Conservation (phyloP, 2,329 filamentous ascomycete species). For the Fusarium sarcochroum region DNA sequence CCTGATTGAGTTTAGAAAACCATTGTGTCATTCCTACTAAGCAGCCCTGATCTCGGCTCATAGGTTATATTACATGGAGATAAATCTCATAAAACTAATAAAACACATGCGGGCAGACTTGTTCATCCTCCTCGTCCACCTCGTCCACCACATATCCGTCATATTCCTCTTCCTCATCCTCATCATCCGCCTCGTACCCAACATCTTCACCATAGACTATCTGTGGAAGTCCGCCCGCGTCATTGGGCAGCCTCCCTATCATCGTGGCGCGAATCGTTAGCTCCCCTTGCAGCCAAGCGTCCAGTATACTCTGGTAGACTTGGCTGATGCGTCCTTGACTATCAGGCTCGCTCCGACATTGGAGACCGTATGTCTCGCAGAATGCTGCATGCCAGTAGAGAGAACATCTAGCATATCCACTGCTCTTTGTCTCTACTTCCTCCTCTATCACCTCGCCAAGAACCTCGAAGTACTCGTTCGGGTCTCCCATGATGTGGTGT, state of each 20-base stretch:
- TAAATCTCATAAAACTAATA: neutral
- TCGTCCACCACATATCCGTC: neutral
- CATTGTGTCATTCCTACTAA: too few relatives aligned
- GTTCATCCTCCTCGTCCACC: neutral
- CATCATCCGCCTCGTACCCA: neutral
- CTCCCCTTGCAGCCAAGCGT: too few relatives aligned
- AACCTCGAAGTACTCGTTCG: neutral
- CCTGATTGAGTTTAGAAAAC: too few relatives aligned
- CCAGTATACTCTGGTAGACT: too few relatives aligned
- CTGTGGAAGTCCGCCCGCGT: neutral
- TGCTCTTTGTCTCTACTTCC: neutral
- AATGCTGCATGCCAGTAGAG: constrained; percentile 2
- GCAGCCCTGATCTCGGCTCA: too few relatives aligned
- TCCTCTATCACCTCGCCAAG: neutral
- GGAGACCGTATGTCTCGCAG: neutral
- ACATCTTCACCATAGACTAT: neutral
- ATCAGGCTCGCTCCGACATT: neutral
- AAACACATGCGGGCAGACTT: neutral
- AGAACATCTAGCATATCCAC: neutral
- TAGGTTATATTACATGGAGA: too few relatives aligned
- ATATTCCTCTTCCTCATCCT: too few relatives aligned
- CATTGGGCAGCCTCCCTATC: too few relatives aligned
- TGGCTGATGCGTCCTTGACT: too few relatives aligned
- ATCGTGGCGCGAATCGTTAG: too few relatives aligned
- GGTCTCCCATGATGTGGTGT: neutral